A percentile compares a stretch with the other conserved stretches of the same genome.
Conservation (phyloP, 257 asterid genomes). For the Salvia splendens region DNA sequence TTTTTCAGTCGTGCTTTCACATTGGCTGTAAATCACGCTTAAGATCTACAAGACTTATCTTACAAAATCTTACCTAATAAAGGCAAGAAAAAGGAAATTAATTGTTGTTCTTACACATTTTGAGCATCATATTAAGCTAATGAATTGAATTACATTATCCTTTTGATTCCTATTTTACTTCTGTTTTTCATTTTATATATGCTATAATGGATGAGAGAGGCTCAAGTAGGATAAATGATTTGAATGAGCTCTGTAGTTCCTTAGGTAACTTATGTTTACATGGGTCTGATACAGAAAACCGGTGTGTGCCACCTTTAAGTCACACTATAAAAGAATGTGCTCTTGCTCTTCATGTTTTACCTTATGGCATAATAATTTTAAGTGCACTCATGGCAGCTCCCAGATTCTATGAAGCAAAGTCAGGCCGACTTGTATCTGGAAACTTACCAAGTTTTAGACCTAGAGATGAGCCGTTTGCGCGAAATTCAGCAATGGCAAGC, state of each 20-base stretch:
- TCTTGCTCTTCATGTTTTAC: constrained; percentile 16
- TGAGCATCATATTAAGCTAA: constrained; percentile 1
- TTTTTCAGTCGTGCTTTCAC: constrained; percentile 6
- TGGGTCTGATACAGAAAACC: constrained; percentile 7
- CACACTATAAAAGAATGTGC: neutral
- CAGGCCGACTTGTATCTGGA: constrained; percentile 96
- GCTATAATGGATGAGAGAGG: neutral
- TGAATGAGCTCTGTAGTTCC: constrained; percentile 11
- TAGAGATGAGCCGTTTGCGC: constrained; percentile 98
- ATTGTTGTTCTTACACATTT: constrained; percentile 10
- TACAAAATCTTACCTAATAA: constrained; percentile 4
- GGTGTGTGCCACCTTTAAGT: constrained; percentile 4
- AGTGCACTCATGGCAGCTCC: constrained; percentile 65
- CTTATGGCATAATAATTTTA: constrained; percentile 6
- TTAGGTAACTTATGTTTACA: constrained; percentile 15
- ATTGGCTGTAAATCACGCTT: neutral
- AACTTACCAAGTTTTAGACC: constrained; percentile 96
- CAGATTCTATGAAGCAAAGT: constrained; percentile 94
- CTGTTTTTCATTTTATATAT: constrained; percentile 2
- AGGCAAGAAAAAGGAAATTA: constrained; percentile 6
- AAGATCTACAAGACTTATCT: constrained; percentile 13
- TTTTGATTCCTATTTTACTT: neutral
- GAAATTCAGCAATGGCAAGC: constrained; percentile 99
- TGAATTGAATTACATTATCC: neutral
- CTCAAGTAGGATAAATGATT: constrained; percentile 19